Percentiles rank a stretch among this genome's conserved stretches.
Conservation (phyloP, 768 basidiomycete species). For the Russula ochroleuca region DNA sequence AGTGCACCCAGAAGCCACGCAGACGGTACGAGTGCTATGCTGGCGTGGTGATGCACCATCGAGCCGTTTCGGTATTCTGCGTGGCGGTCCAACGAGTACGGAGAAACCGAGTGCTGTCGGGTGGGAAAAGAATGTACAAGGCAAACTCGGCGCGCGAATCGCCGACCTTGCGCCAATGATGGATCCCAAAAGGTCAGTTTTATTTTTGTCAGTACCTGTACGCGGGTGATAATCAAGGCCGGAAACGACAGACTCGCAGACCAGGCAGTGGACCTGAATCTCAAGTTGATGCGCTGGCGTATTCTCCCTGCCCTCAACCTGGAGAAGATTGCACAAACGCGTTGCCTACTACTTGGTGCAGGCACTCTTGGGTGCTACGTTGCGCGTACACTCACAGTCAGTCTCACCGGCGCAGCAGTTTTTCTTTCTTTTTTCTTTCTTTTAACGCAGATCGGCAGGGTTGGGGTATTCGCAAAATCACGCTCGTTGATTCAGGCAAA, state of each 20-base stretch:
- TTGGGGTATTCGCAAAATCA: constrained; percentile 94
- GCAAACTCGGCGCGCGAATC: constrained; percentile 80
- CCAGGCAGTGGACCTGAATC: constrained; percentile 96
- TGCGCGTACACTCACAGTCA: constrained; percentile 83
- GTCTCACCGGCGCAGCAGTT: neutral
- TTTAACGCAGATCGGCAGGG: constrained; percentile 47
- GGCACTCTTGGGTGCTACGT: constrained; percentile 98
- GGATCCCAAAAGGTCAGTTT: constrained; percentile 73
- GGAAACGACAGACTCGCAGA: constrained; percentile 64
- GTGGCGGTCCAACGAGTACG: constrained; percentile 34
- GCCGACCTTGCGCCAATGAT: constrained; percentile 95
- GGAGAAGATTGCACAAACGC: constrained; percentile 76
- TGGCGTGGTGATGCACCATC: constrained; percentile 66
- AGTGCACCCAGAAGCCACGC: constrained; percentile 47
- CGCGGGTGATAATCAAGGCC: neutral
- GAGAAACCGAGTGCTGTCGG: constrained; percentile 67
- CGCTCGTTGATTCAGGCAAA: constrained; percentile 83
- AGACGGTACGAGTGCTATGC: constrained; percentile 60
- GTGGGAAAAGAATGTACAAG: constrained; percentile 91
- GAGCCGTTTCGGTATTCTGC: constrained; percentile 58
- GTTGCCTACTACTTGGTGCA: constrained; percentile 85
- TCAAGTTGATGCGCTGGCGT: constrained; percentile 98
- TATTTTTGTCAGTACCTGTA: neutral
- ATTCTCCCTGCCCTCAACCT: constrained; percentile 86
- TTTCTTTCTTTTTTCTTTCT: neutral